Evolutionary conservation across 2,329 filamentous ascomycete species (phyloP).

Genomic region (Verticillium nonalfalfae): DNA sequence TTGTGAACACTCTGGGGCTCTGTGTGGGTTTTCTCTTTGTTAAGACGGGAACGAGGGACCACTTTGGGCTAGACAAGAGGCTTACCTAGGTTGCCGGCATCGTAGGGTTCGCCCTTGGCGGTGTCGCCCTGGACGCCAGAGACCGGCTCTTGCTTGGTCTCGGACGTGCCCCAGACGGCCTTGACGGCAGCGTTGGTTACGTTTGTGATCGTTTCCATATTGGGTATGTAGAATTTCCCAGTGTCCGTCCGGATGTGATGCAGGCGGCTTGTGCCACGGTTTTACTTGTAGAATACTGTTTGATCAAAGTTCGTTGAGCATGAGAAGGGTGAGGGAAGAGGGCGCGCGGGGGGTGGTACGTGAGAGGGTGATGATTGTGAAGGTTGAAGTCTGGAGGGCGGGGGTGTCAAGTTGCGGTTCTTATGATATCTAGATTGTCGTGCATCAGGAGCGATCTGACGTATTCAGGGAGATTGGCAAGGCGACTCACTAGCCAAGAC

Average conservation of each 20-base stretch:
- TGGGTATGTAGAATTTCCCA: constrained; percentile 9
- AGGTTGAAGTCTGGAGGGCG: background rate
- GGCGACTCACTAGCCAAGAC: background rate
- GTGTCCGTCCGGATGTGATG: background rate
- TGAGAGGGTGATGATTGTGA: background rate
- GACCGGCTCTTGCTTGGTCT: constrained; percentile 54
- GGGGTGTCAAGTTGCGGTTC: background rate
- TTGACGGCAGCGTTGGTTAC: constrained; percentile 35
- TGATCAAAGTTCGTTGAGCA: too few relatives aligned
- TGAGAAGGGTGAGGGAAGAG: background rate
- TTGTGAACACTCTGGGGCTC: constrained; percentile 3
- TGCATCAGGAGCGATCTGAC: background rate
- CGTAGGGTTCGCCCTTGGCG: constrained; percentile 64
- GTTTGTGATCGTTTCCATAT: constrained; percentile 60
- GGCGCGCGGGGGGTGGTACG: background rate
- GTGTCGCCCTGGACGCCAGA: constrained; percentile 66
- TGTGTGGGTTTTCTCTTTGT: background rate
- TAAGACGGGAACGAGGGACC: background rate
- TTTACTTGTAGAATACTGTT: too few relatives aligned
- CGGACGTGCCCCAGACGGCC: constrained; percentile 36
- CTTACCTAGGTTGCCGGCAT: constrained; percentile 66
- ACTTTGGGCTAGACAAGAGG: background rate
- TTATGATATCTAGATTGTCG: background rate
- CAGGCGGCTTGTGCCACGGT: background rate
- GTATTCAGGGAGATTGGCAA: background rate